Conservation (phyloP, 2,329 filamentous ascomycete genomes). For the Cercospora zeae-maydis region DNA sequence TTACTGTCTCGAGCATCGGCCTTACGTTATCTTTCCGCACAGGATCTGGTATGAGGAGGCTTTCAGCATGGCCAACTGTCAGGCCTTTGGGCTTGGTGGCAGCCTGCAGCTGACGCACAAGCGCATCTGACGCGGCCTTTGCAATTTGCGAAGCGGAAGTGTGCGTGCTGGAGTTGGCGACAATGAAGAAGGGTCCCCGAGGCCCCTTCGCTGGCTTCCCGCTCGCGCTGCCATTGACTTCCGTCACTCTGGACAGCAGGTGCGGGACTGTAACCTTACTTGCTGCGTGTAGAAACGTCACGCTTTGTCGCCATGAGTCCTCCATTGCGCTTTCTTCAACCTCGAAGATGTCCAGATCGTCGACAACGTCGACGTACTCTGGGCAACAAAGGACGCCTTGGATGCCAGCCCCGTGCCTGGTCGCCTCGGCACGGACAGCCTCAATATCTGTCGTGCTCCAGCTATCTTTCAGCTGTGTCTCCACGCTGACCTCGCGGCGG, state of each 20-base stretch:
- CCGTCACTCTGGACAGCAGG: slow-evolving; percentile 10
- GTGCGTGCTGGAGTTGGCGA: slow-evolving; percentile 13
- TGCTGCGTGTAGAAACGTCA: slow-evolving; percentile 28
- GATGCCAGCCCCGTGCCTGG: slow-evolving; percentile 17
- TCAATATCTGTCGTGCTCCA: slow-evolving; percentile 24
- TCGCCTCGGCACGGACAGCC: slow-evolving; percentile 16
- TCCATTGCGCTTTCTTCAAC: slow-evolving; percentile 24
- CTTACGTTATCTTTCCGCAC: slow-evolving; percentile 9
- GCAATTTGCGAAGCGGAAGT: slow-evolving; percentile 17
- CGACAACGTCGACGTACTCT: slow-evolving; percentile 12
- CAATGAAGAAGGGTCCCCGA: slow-evolving; percentile 23
- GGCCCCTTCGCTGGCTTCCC: slow-evolving; percentile 7
- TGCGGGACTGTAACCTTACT: slow-evolving; percentile 14
- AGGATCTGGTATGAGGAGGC: slow-evolving; percentile 23
- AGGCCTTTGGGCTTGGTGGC: slow-evolving; percentile 19
- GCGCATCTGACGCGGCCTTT: slow-evolving; percentile 18
- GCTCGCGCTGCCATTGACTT: background rate
- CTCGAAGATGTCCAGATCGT: slow-evolving; percentile 22
- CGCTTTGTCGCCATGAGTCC: slow-evolving; percentile 24
- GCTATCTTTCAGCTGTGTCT: slow-evolving; percentile 19
- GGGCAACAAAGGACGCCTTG: slow-evolving; percentile 30
- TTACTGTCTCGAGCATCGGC: background rate
- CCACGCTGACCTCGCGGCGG: slow-evolving; percentile 27
- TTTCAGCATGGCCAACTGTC: slow-evolving; percentile 23
- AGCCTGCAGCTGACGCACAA: slow-evolving; percentile 20